A percentile compares a stretch with the other conserved stretches of the same genome.
phyloP scores from a whole-genome alignment of 2,329 filamentous ascomycete genomes.

The Calonectria fujianensis region DNA sequence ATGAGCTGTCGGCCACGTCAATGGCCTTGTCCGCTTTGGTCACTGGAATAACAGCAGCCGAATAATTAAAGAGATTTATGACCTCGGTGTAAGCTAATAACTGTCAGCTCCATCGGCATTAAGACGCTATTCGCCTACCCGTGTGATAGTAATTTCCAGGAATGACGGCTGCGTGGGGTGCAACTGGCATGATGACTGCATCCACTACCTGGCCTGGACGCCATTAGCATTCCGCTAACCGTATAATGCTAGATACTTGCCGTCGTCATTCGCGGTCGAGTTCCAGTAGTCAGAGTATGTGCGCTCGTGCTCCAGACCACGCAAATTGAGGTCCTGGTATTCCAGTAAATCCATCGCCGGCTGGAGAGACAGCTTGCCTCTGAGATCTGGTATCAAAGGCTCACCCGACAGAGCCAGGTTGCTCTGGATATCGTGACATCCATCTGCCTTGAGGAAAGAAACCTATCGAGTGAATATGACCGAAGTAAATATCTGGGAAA shows the following conservation, averaged over 20 bases:
- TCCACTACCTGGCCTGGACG: constrained; percentile 14
- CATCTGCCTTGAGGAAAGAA: constrained; percentile 59
- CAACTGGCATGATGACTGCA: constrained; percentile 29
- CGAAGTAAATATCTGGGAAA: background rate
- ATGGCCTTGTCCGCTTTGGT: constrained; percentile 70
- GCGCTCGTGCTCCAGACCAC: constrained; percentile 73
- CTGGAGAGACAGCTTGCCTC: constrained; percentile 54
- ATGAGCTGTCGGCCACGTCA: constrained; percentile 64
- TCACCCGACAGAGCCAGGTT: constrained; percentile 74
- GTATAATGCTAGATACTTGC: constrained; percentile 55
- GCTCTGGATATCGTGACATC: constrained; percentile 62
- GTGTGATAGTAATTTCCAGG: constrained; percentile 35
- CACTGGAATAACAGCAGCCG: constrained; percentile 72
- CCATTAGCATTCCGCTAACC: background rate
- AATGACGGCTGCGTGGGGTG: constrained; percentile 25
- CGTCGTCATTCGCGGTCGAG: constrained; percentile 68
- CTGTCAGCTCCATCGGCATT: background rate
- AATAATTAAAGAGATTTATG: constrained; percentile 76
- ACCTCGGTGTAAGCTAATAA: constrained; percentile 57
- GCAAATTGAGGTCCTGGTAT: constrained; percentile 69
- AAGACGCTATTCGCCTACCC: constrained; percentile 39
- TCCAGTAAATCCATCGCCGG: constrained; percentile 53
- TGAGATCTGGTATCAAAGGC: constrained; percentile 65
- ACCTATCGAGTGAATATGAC: constrained; percentile 4
- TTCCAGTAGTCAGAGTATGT: constrained; percentile 80